phyloP scores from a whole-genome alignment of 768 basidiomycete genomes.

The Candolleomyces aberdarensis region DNA sequence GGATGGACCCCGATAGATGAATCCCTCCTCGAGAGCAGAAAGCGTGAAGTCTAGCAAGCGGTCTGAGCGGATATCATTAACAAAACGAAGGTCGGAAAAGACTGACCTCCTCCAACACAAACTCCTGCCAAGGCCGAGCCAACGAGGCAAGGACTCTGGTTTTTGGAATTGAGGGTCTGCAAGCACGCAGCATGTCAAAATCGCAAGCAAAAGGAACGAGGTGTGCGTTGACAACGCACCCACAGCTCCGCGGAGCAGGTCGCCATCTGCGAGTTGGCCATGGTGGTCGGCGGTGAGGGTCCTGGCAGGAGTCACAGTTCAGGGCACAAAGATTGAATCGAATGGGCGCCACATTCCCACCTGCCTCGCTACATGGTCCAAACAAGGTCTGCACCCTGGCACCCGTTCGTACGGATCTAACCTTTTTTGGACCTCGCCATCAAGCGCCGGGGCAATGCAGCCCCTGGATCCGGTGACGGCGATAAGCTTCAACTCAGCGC shows the following conservation, averaged over 20 bases:
- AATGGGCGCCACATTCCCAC: no score
- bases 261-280: background rate
- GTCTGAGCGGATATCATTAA: no score
- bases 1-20: slow-evolving; percentile 37
- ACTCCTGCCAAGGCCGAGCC: slow-evolving; percentile 38
- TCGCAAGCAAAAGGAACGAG: background rate
- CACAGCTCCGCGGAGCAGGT: background rate
- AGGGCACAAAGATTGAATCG: no score
- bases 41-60: slow-evolving; percentile 29
- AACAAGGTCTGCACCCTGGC: no score
- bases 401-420: no score
- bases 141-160: slow-evolving; percentile 44
- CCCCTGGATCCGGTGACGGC: no score
- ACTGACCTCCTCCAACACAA: slow-evolving; percentile 36
- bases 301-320: no score
- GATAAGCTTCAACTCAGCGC: no score
- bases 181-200: background rate
- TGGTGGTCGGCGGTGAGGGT: background rate
- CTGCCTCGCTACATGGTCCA: no score
- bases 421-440: no score
- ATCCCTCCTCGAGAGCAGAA: slow-evolving; percentile 22
- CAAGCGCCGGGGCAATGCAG: no score
- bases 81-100: no score
- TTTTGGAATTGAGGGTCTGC: slow-evolving; percentile 37
- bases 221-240: background rate